Evolutionary conservation across 108 stramenopile species (phyloP).

Genomic region (Cafeteria roenbergensis): DNA sequence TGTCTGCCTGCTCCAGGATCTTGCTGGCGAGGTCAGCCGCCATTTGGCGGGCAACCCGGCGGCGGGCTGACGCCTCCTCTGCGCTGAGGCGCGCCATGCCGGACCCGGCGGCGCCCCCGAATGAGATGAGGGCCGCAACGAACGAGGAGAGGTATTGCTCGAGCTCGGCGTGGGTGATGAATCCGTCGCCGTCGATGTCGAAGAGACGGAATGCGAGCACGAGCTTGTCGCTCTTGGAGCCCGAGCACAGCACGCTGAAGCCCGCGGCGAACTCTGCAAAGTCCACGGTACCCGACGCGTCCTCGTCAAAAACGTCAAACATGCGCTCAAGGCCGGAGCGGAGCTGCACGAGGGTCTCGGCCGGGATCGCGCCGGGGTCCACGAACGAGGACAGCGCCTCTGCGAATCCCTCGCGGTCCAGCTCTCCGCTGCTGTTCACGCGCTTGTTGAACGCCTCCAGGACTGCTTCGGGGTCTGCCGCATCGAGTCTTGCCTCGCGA

Average conservation of each 20-base stretch:
- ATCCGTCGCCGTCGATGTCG: slow-evolving; percentile 49
- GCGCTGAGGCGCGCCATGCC: neutral
- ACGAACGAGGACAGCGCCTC: neutral
- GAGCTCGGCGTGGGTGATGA: slow-evolving; percentile 27
- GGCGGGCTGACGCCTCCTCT: neutral
- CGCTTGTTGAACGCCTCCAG: no score
- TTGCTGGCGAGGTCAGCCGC: neutral
- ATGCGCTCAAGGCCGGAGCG: neutral
- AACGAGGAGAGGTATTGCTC: neutral
- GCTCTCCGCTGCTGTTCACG: no score
- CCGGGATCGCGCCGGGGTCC: neutral
- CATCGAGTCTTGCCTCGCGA: no score
- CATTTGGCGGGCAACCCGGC: no score
- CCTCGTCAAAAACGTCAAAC: neutral
- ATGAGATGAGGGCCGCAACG: neutral
- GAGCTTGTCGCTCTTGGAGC: slow-evolving; percentile 76
- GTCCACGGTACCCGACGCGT: neutral
- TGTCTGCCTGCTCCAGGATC: neutral
- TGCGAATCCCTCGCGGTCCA: neutral
- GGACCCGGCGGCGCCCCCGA: neutral
- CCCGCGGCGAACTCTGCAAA: slow-evolving; percentile 42
- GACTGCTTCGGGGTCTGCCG: no score
- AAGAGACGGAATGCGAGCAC: slow-evolving; percentile 68
- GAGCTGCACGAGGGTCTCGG: neutral
- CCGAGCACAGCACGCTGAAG: slow-evolving; percentile 63